Conservation (phyloP, 2,329 filamentous ascomycete genomes). For the Diplodia corticola region DNA sequence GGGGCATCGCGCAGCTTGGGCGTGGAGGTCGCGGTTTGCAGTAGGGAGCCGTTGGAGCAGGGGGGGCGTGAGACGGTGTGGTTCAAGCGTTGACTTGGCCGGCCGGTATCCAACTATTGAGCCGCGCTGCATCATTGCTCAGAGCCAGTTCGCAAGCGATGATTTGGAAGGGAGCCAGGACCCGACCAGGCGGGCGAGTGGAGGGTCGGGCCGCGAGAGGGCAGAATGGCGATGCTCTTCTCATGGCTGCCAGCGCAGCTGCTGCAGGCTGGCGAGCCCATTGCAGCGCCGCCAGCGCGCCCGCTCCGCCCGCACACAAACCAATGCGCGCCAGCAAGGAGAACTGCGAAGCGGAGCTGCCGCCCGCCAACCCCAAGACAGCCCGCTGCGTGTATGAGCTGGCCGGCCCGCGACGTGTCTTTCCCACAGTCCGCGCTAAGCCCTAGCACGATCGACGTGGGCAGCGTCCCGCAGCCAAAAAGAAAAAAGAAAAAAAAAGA, state of each 20-base stretch:
- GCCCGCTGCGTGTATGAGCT: slow-evolving; percentile 21
- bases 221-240: slow-evolving; percentile 1
- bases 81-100: slow-evolving; percentile 24
- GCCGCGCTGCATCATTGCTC: slow-evolving; percentile 19
- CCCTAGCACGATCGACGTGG: slow-evolving; percentile 15
- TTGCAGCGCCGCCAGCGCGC: slow-evolving; percentile 1
- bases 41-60: slow-evolving; percentile 16
- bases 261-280: slow-evolving; percentile 15
- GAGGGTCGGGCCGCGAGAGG: slow-evolving; percentile 21
- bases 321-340: slow-evolving; percentile 9
- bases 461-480: slow-evolving; percentile 10
- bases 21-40: neutral
- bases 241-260: slow-evolving; percentile 19
- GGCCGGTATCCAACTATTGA: slow-evolving; percentile 22
- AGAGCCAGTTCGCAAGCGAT: slow-evolving; percentile 2
- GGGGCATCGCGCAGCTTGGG: neutral
- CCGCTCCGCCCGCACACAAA: neutral
- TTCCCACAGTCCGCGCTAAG: slow-evolving; percentile 12
- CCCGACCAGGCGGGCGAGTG: slow-evolving; percentile 14
- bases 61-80: slow-evolving; percentile 23
- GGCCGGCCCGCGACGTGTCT: slow-evolving; percentile 22
- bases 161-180: slow-evolving; percentile 22
- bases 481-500: slow-evolving; percentile 12
- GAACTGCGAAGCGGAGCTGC: slow-evolving; percentile 8
- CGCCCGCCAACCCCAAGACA: slow-evolving; percentile 7